A percentile compares a stretch with the other conserved stretches of the same genome.
Evolutionary conservation across 2,329 filamentous ascomycete species (phyloP).

Genomic region (Diplocarpon rosae): DNA sequence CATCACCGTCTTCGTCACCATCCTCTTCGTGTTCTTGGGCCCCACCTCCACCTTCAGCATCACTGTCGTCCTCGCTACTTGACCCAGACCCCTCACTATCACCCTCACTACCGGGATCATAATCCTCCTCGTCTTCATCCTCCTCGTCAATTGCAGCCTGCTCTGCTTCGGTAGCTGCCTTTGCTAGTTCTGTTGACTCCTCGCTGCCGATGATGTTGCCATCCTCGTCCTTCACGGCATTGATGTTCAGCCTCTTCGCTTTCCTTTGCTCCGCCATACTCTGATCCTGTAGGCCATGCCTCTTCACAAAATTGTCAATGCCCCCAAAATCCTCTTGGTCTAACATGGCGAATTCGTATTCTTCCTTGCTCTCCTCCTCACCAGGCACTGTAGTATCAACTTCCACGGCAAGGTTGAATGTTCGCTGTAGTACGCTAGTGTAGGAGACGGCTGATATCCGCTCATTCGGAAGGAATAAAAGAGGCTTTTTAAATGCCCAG

Average conservation of each 20-base stretch:
- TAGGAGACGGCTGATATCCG: constrained; percentile 54
- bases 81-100: constrained; percentile 23
- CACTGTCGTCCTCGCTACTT: constrained; percentile 18
- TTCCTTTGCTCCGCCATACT: constrained; percentile 59
- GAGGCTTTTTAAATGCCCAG: constrained; percentile 61
- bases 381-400: constrained; percentile 33
- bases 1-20: constrained; percentile 9
- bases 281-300: constrained; percentile 50
- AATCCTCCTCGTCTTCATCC: constrained; percentile 43
- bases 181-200: constrained; percentile 27
- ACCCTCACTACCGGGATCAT: constrained; percentile 20
- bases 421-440: constrained; percentile 55
- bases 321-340: constrained; percentile 57
- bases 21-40: constrained; percentile 15
- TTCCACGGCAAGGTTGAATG: constrained; percentile 57
- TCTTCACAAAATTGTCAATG: constrained; percentile 53
- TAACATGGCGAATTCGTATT: constrained; percentile 58
- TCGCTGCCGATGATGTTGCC: constrained; percentile 31
- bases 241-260: constrained; percentile 51
- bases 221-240: constrained; percentile 33
- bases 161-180: constrained; percentile 31
- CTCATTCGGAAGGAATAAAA: constrained; percentile 52
- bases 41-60: constrained; percentile 32
- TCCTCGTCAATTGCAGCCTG: constrained; percentile 50
- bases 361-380: constrained; percentile 37